Evolutionary conservation across 805 yeast genomes (phyloP).

Genomic region (Komagataella pseudopastoris): DNA sequence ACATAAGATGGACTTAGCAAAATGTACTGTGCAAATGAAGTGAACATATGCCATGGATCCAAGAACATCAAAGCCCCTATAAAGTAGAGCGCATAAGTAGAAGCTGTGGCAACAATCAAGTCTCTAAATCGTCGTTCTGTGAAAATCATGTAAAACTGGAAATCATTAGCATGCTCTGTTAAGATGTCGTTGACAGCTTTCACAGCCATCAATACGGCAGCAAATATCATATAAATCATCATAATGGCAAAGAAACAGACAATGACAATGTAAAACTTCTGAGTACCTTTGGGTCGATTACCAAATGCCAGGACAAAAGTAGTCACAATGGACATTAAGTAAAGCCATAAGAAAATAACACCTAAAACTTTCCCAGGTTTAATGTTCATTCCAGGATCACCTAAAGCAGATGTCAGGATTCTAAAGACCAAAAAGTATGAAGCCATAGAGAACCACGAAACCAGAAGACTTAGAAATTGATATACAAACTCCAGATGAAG

Average conservation of each 20-base stretch:
- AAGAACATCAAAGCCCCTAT: constrained; percentile 68
- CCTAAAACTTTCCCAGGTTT: constrained; percentile 68
- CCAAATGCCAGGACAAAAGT: constrained; percentile 89
- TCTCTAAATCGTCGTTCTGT: constrained; percentile 69
- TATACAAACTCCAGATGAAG: constrained; percentile 71
- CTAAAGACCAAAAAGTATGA: constrained; percentile 85
- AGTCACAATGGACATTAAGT: constrained; percentile 65
- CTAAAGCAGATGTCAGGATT: constrained; percentile 71
- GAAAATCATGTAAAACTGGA: constrained; percentile 34
- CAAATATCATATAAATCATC: constrained; percentile 83
- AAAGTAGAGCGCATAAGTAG: constrained; percentile 75
- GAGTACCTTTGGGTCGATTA: constrained; percentile 87
- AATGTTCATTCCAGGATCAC: constrained; percentile 44
- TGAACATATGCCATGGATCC: constrained; percentile 88
- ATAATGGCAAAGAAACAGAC: constrained; percentile 73
- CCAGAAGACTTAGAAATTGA: constrained; percentile 57
- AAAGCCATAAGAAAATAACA: constrained; percentile 74
- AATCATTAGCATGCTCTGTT: constrained; percentile 20
- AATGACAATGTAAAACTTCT: constrained; percentile 59
- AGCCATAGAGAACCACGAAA: constrained; percentile 89
- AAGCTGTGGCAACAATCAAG: constrained; percentile 68
- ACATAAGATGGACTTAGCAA: constrained; percentile 80
- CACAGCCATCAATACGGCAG: constrained; percentile 72
- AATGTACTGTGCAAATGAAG: constrained; percentile 75
- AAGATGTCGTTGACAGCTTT: constrained; percentile 32